Evolutionary conservation across 2,329 filamentous ascomycete species (phyloP), one percentile per base, ranked within the genome.

Genomic region (Colletotrichum sp.): DNA sequence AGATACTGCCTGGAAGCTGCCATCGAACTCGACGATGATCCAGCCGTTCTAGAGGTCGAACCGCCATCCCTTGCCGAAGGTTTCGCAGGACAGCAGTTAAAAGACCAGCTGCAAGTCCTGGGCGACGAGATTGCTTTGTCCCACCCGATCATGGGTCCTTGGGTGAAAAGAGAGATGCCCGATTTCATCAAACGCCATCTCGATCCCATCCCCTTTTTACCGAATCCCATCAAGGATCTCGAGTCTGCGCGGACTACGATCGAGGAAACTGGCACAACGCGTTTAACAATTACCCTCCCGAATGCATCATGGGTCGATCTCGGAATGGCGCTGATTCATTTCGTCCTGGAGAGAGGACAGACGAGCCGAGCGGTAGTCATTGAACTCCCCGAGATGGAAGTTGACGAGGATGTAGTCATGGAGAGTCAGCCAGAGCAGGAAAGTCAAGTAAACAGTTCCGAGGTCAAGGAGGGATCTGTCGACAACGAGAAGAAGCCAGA

Each of bases 11-110:
- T 93, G 3, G 91, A 93, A 78, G 90, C 91, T 36, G 91, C 91
- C 8, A 89, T 93, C 36, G 91, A 93, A 80, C 83, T 93, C 47
- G 91, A 93, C 76, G 91, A 93, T 78, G 91, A 93, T 76, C 91
- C 91, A 0, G 86, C 91, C 4, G 84, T 92, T 3, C 86, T 87
- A 33, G 91, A 93, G 75, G 88, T 93, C 15, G 88, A 91, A 36
- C 91, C 91, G 0, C 89, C 90, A 0, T 92, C 91, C 1, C 82
- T 93, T 16, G 90, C 91, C 55, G 91, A 93, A 77, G 90, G 87
- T 0, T 87, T 92, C 73, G 91, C 91, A 0, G 91, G 91, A 6
- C 89, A 91, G 77, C 89, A 92, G 78, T 80, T 93, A 63, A 92
- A 90, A 76, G 82, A 87, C 36, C 85, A 90, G 57, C 84, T 93